Conservation (phyloP, 257 asterid genomes). For the Anisodus tanguticus region DNA sequence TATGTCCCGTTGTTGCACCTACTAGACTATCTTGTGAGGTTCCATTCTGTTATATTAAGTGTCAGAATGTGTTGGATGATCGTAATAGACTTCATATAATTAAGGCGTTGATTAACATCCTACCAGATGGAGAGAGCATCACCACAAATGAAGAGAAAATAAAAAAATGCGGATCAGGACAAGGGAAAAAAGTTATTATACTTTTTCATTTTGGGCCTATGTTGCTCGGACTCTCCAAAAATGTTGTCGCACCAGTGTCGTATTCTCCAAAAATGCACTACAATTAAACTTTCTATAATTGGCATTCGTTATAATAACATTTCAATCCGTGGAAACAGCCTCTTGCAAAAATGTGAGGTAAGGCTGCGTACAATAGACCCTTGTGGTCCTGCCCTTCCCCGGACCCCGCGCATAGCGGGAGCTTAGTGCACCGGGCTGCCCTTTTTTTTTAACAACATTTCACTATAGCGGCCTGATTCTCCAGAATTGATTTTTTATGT, state of each 20-base stretch:
- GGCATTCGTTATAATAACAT: no score
- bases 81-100: neutral
- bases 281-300: neutral
- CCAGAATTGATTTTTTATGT: no score
- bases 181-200: neutral
- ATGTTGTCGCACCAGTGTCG: neutral
- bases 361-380: no score
- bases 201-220: neutral
- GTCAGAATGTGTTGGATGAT: neutral
- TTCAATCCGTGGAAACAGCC: no score
- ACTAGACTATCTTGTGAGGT: neutral
- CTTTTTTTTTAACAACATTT: no score
- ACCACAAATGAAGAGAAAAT: neutral
- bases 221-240: neutral
- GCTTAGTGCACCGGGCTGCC: no score
- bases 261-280: neutral
- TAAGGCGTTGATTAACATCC: neutral
- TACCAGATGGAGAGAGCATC: neutral
- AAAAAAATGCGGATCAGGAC: neutral
- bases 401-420: no score
- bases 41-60: neutral
- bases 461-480: no score
- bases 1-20: neutral
- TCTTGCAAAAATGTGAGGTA: no score
- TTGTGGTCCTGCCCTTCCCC: no score